A percentile compares a stretch with the other conserved stretches of the same genome.
phyloP scores from a whole-genome alignment of 2,329 filamentous ascomycete species.

The Calcarisporium arbuscula region DNA sequence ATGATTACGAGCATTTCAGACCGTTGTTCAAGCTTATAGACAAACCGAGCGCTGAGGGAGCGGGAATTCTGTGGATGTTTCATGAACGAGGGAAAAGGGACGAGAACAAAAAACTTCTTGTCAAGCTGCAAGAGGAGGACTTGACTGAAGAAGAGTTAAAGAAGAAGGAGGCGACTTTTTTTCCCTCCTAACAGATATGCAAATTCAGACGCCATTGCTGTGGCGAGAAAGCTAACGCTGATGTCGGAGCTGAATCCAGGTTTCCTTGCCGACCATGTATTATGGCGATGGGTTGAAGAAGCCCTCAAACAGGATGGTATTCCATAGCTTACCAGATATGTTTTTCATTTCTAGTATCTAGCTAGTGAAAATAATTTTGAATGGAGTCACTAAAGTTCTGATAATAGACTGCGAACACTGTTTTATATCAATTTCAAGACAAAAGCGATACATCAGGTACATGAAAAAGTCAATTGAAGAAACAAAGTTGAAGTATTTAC shows the following conservation, averaged over 20 bases:
- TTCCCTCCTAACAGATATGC: neutral
- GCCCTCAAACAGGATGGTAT: neutral
- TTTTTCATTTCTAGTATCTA: no score
- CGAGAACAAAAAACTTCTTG: slow-evolving; percentile 8
- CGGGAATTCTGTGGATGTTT: slow-evolving; percentile 6
- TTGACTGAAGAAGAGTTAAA: slow-evolving; percentile 2
- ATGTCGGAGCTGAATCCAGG: neutral
- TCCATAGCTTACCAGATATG: no score
- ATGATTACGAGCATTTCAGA: slow-evolving; percentile 11
- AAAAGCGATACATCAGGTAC: no score
- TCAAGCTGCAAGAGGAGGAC: slow-evolving; percentile 5
- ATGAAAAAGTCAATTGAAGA: no score
- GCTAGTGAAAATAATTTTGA: no score
- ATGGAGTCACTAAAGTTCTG: no score
- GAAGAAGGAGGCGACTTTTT: neutral
- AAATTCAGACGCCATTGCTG: neutral
- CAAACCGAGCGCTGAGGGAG: neutral
- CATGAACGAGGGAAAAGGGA: slow-evolving; percentile 6
- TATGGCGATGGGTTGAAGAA: neutral
- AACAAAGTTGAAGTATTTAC: no score
- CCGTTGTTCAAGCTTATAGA: slow-evolving; percentile 9
- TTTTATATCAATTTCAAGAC: no score
- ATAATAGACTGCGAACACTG: no score
- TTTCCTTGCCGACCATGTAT: neutral
- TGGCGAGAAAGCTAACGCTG: neutral